These are phyloP conservation scores for Punctularia strigosozonata DNA, from an alignment of 768 basidiomycete genomes.

Conservation along the genomic window DNA sequence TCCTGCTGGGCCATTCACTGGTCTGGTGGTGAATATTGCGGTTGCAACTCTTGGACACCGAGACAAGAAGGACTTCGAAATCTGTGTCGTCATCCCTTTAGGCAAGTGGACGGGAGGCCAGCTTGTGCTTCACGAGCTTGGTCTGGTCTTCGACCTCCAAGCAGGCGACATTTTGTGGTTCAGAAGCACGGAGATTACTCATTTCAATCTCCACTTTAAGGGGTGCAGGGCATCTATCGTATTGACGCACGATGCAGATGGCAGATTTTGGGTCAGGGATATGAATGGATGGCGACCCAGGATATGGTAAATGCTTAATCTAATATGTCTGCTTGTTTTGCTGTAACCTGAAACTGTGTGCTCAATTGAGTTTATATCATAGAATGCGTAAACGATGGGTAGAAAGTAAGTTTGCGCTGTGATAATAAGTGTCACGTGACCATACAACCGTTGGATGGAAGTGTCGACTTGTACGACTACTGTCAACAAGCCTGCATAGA, in stretches of 20 bases:
- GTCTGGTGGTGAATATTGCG: neutral
- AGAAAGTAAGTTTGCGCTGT: no score
- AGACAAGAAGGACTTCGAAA: neutral
- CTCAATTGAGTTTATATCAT: no score
- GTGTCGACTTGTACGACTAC: no score
- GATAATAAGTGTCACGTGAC: no score
- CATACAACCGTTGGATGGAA: no score
- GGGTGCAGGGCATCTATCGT: constrained; percentile 11
- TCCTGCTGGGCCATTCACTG: neutral
- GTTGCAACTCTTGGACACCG: neutral
- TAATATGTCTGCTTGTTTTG: no score
- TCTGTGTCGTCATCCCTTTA: constrained; percentile 14
- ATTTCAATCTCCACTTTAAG: constrained; percentile 11
- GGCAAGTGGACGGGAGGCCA: constrained; percentile 10
- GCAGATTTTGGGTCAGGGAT: neutral
- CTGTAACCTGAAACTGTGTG: no score
- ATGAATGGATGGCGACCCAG: neutral
- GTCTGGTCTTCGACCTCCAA: constrained; percentile 9
- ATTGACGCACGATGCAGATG: constrained; percentile 1
- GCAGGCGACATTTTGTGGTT: constrained; percentile 10
- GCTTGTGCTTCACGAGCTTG: constrained; percentile 10
- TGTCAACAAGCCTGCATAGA: no score
- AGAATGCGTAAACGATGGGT: no score
- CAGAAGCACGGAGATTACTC: constrained; percentile 7
- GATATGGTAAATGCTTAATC: no score